Conservation (phyloP, 257 asterid genomes). For the Fraxinus americana region DNA sequence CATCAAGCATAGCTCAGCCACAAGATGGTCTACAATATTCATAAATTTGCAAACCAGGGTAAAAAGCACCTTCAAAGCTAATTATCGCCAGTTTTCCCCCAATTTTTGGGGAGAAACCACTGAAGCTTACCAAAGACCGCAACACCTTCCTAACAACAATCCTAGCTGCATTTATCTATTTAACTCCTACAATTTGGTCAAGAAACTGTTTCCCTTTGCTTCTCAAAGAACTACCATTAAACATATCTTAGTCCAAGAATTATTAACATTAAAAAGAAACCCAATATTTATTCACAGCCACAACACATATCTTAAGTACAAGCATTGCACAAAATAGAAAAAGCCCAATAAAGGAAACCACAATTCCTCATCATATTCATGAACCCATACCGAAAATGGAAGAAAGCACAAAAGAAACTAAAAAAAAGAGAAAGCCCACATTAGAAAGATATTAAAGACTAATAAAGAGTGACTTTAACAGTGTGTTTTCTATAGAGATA, state of each 20-base stretch:
- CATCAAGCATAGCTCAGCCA: slow-evolving; percentile 3
- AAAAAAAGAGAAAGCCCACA: background rate
- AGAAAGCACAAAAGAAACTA: slow-evolving; percentile 17
- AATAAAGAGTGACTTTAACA: background rate
- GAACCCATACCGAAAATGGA: slow-evolving; percentile 30
- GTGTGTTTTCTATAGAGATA: background rate
- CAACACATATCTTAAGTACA: slow-evolving; percentile 10
- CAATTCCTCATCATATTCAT: slow-evolving; percentile 22
- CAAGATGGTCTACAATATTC: background rate
- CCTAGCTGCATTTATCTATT: background rate
- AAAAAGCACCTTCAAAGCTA: slow-evolving; percentile 2
- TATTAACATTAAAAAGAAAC: slow-evolving; percentile 8
- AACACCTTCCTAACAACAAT: slow-evolving; percentile 12
- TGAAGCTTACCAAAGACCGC: background rate
- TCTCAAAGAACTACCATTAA: background rate
- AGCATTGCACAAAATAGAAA: slow-evolving; percentile 18
- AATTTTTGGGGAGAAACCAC: background rate
- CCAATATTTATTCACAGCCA: slow-evolving; percentile 13
- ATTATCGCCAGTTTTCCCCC: background rate
- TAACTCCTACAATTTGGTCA: background rate
- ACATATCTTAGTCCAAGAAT: slow-evolving; percentile 8
- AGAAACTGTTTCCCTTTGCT: background rate
- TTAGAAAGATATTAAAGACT: background rate
- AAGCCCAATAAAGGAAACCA: slow-evolving; percentile 20
- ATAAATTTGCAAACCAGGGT: background rate